Percentiles rank a stretch among this genome's conserved stretches.
Evolutionary conservation across 23 red algal genomes (phyloP).

Genomic region (Gracilaria gracilis): DNA sequence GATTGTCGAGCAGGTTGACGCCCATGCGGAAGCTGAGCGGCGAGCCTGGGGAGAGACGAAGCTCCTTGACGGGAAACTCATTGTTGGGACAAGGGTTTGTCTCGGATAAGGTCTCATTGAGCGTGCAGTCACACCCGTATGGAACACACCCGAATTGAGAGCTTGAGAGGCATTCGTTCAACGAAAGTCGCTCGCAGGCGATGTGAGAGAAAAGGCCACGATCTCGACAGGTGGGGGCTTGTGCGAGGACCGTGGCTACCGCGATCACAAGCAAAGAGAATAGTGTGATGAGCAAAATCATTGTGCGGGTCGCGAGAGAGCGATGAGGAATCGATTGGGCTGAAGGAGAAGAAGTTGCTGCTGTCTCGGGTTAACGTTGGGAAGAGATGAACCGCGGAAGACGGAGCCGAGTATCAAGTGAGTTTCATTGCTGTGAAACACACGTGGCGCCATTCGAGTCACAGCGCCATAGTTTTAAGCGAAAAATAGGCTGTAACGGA

Average conservation of each 20-base stretch:
- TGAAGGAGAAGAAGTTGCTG: too few species aligned
- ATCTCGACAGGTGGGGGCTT: background rate
- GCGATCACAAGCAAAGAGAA: too few species aligned
- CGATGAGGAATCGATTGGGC: too few species aligned
- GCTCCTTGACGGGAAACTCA: background rate
- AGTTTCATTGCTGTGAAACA: too few species aligned
- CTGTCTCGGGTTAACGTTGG: too few species aligned
- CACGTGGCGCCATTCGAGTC: too few species aligned
- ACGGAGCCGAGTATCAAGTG: too few species aligned
- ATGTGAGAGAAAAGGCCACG: background rate
- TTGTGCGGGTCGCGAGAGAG: too few species aligned
- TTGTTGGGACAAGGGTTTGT: slow-evolving; percentile 6
- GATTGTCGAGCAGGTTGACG: slow-evolving; percentile 14
- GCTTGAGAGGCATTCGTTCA: background rate
- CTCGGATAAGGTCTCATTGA: background rate
- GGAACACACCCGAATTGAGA: background rate
- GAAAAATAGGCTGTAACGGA: too few species aligned
- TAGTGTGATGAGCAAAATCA: too few species aligned
- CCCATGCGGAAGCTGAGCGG: slow-evolving; percentile 21
- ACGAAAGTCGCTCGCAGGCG: background rate
- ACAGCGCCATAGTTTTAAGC: too few species aligned
- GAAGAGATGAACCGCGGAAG: too few species aligned
- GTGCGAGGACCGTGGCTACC: background rate
- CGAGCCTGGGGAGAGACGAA: background rate
- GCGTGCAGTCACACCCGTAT: background rate